Conservation (phyloP, 345 rosid genomes). For the Eucalyptus cladocalyx region DNA sequence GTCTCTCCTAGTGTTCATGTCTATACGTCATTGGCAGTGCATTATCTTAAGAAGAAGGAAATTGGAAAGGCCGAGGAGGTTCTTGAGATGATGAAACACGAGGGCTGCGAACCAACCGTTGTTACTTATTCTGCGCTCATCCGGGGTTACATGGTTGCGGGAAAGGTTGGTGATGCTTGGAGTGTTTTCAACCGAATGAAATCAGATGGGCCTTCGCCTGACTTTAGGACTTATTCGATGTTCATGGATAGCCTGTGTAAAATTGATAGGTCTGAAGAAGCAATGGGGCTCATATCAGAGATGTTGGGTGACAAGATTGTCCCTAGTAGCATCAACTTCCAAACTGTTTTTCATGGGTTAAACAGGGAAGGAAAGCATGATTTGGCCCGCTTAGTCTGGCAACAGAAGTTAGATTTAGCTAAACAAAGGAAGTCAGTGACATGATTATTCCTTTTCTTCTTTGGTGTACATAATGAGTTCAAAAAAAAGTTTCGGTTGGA, state of each 20-base stretch:
- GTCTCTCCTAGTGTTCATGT: conserved; percentile 49
- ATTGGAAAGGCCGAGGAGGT: conserved; percentile 29
- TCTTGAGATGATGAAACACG: conserved; percentile 32
- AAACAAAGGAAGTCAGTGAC: conserved; percentile 26
- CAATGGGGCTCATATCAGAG: conserved; percentile 43
- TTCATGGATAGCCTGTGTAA: conserved; percentile 52
- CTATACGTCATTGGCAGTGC: conserved; percentile 57
- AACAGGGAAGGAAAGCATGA: conserved; percentile 68
- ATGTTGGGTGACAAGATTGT: conserved; percentile 44
- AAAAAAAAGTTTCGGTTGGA: background rate
- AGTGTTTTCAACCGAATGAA: conserved; percentile 25
- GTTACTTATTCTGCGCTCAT: conserved; percentile 72
- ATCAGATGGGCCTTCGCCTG: conserved; percentile 46
- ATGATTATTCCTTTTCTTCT: conserved; percentile 1
- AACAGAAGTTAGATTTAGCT: conserved; percentile 35
- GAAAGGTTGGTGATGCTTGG: conserved; percentile 43
- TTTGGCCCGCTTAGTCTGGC: conserved; percentile 39
- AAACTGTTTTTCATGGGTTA: conserved; percentile 50
- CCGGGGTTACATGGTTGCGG: conserved; percentile 50
- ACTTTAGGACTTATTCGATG: conserved; percentile 61
- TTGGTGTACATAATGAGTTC: background rate
- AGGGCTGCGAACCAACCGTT: conserved; percentile 40
- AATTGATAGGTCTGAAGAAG: conserved; percentile 54
- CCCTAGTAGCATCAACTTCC: conserved; percentile 57
- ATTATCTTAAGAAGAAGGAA: conserved; percentile 61